Conservation (phyloP, 768 basidiomycete genomes). For the Strobilomyces confusus region DNA sequence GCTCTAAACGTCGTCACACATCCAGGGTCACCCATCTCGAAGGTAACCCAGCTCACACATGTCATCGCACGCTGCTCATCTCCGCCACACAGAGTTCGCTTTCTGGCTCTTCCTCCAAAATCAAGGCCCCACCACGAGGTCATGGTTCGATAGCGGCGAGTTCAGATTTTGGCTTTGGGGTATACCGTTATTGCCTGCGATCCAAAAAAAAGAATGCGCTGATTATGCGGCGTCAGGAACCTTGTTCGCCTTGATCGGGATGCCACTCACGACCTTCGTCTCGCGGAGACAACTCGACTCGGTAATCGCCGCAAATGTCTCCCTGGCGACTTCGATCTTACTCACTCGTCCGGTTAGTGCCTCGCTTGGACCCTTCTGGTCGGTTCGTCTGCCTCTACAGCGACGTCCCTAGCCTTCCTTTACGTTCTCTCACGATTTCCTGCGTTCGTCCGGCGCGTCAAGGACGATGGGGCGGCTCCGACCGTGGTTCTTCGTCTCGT, state of each 20-base stretch:
- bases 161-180: conserved; percentile 69
- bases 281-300: conserved; percentile 55
- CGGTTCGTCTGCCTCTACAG: conserved; percentile 61
- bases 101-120: conserved; percentile 84
- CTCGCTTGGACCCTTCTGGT: conserved; percentile 73
- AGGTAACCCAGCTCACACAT: conserved; percentile 39
- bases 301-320: conserved; percentile 32
- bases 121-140: conserved; percentile 64
- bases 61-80: conserved; percentile 3
- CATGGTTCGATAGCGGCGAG: conserved; percentile 82
- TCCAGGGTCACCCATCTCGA: conserved; percentile 75
- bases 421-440: conserved; percentile 72
- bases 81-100: conserved; percentile 51
- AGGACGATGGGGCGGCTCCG: conserved; percentile 68
- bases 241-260: conserved; percentile 56
- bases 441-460: conserved; percentile 63
- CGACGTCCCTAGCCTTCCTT: conserved; percentile 66
- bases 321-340: not conserved
- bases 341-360: conserved; percentile 40
- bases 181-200: conserved; percentile 24
- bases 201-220: conserved; percentile 2
- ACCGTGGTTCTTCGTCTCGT: conserved; percentile 69
- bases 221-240: conserved; percentile 46
- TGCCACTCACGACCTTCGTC: conserved; percentile 67
- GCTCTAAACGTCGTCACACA: not conserved